A percentile compares a stretch with the other conserved stretches of the same genome.
Conservation (phyloP, 1,284 basidiomycete genomes). For the Pisolithus thermaeus region DNA sequence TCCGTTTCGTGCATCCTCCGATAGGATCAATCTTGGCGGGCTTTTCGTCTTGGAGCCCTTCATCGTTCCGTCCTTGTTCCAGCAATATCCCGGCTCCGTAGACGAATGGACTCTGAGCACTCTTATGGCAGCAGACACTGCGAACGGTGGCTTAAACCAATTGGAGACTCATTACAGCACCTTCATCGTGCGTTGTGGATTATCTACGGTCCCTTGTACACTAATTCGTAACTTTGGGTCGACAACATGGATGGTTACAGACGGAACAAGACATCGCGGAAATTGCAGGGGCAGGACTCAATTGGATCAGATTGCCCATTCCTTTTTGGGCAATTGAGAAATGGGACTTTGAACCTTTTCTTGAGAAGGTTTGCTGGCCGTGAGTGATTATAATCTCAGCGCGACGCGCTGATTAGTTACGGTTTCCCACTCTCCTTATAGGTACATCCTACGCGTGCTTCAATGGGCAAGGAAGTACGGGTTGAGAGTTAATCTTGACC, state of each 20-base stretch:
- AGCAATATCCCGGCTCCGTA: constrained; percentile 65
- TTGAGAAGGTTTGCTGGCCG: constrained; percentile 74
- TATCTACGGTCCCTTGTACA: constrained; percentile 11
- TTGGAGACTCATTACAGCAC: constrained; percentile 86
- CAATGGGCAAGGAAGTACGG: constrained; percentile 90
- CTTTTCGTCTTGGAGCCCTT: constrained; percentile 93
- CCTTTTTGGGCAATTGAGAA: constrained; percentile 88
- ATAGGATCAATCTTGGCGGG: constrained; percentile 86
- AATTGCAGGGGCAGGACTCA: constrained; percentile 87
- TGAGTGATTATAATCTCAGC: constrained; percentile 25
- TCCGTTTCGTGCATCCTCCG: not conserved
- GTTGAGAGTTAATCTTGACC: constrained; percentile 76
- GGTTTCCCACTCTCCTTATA: constrained; percentile 18
- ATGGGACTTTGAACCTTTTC: constrained; percentile 73
- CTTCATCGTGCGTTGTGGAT: constrained; percentile 59
- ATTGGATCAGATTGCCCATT: constrained; percentile 82
- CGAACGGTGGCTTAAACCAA: constrained; percentile 57
- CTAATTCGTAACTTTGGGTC: not conserved
- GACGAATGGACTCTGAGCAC: constrained; percentile 85
- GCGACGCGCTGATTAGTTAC: no score
- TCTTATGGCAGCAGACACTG: constrained; percentile 60
- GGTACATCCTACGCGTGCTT: constrained; percentile 72
- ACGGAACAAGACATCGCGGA: constrained; percentile 92
- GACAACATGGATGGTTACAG: constrained; percentile 29
- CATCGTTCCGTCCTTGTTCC: constrained; percentile 75